Percentiles rank a stretch among this genome's conserved stretches.
These are phyloP conservation scores for Apiospora rasikravindrae DNA, from an alignment of 2,329 filamentous ascomycete species.

Conservation along the genomic window DNA sequence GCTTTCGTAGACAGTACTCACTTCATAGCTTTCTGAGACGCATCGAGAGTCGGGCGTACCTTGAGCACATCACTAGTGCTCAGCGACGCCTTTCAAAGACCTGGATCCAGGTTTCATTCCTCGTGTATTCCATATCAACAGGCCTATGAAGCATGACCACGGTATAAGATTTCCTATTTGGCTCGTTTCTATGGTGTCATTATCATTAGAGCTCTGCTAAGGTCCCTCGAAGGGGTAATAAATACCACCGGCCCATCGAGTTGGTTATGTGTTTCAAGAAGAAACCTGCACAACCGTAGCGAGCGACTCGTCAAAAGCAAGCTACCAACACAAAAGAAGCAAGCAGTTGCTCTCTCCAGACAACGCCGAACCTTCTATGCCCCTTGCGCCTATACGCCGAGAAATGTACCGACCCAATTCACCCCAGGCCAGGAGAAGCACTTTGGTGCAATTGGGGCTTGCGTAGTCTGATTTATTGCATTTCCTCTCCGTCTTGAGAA, in stretches of 20 bases:
- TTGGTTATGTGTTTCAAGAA: not conserved
- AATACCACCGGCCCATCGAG: not conserved
- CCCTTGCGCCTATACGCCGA: constrained; percentile 3
- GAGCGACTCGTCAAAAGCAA: not conserved
- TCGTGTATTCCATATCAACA: not conserved
- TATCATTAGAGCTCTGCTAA: constrained; percentile 4
- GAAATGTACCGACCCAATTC: not conserved
- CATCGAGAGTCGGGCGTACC: not conserved
- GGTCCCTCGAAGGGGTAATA: not conserved
- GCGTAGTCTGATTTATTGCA: constrained; percentile 28
- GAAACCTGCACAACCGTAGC: not conserved
- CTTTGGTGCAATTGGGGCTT: not conserved
- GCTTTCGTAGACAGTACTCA: not conserved
- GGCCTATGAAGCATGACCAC: not conserved
- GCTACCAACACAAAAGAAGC: not conserved
- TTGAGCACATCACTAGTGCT: not conserved
- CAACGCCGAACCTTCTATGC: not conserved
- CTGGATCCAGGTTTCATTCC: not conserved
- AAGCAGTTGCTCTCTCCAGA: not conserved
- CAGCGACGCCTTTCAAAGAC: not conserved
- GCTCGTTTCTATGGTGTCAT: not conserved
- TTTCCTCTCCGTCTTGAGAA: constrained; percentile 34
- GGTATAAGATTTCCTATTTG: not conserved
- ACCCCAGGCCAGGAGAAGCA: not conserved
- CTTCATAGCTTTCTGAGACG: not conserved